These are phyloP conservation scores for Phytopythium helicoides DNA, from an alignment of 352 stramenopile species.

Conservation along the genomic window DNA sequence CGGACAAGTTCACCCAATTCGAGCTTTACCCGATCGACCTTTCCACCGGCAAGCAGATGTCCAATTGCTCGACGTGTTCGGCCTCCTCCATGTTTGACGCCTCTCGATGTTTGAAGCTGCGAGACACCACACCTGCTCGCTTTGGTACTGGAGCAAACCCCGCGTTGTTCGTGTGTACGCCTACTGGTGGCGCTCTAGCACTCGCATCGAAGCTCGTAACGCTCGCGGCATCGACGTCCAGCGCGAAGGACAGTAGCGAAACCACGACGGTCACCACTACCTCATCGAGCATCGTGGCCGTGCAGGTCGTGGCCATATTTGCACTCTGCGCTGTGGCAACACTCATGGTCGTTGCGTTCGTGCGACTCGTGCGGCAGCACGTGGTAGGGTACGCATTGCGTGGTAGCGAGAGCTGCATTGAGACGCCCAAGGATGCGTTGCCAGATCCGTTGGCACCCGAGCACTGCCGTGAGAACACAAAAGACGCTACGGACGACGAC, in stretches of 20 bases:
- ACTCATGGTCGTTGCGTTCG: constrained; percentile 27
- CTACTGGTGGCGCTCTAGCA: constrained; percentile 3
- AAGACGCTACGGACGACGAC: neutral
- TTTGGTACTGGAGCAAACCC: constrained; percentile 5
- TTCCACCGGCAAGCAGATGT: constrained; percentile 1
- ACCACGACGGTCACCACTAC: neutral
- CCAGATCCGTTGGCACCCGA: neutral
- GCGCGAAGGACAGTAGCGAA: neutral
- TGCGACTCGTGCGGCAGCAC: constrained; percentile 11
- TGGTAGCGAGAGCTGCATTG: neutral
- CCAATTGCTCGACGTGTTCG: constrained; percentile 4
- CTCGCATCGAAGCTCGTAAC: constrained; percentile 5
- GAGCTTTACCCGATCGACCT: constrained; percentile 71
- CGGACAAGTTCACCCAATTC: constrained; percentile 71
- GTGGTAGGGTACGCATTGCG: neutral
- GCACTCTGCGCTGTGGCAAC: constrained; percentile 4
- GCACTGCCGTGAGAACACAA: neutral
- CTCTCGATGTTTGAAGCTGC: constrained; percentile 3
- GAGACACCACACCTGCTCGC: neutral
- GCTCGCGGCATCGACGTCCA: neutral
- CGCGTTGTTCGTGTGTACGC: constrained; percentile 6
- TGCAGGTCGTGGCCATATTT: constrained; percentile 6
- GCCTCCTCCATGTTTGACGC: constrained; percentile 5
- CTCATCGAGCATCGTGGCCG: constrained; percentile 56
- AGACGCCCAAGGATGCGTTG: constrained; percentile 4